Base-by-base conservation (phyloP, 23 red algal genomes). In the Gracilaria domingensis region DNA sequence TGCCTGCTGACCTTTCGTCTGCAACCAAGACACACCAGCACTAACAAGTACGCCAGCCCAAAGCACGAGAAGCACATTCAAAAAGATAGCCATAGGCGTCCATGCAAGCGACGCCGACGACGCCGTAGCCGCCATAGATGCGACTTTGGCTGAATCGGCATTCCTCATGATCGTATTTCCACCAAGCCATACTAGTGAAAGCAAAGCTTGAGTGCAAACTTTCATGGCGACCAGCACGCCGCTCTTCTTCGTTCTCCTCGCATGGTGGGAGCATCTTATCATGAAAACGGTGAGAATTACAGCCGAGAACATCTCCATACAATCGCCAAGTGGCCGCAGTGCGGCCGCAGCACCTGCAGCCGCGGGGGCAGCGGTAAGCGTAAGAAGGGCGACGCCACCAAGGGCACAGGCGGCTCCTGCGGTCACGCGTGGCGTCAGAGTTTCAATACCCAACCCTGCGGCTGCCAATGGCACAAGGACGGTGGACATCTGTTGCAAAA, bases 401-500 rank as follows among this genome's bases (percentile, higher is more conserved):
- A 98, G 85, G 0, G 96, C 88, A 51, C 90, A 77, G 16, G 69
- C 59, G 8, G 94, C 81, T 40, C 72, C 76, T 2, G 78, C 21
- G 32, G 55, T 7, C 18, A 81, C 74, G 20, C 45, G 65, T 4
- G 66, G 69, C 13, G 83, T 70, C 17, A 87, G 92, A 17, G 72
- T 48, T 45, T 83, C 60, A 21, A 87, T 55, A 8, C 83, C 37
- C 4, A 86, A 56, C 8, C 35, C 69, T 38, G 77, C 57, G 8
- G 90, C 79, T 17, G 83, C 48, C 28, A 96, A 33, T 25, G 96
- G 96, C 29, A 98, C 93, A 53, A 98, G 66, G 21, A 98, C 83
- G 17, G 89, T 95, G 25, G 91, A 87, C 49, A 94, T 77, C 62
- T 98, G 96, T 0, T 85, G 84, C 30, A 98, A 67, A 75, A 98